Percentiles rank a stretch among this genome's conserved stretches.
Evolutionary conservation across 2,329 filamentous ascomycete species (phyloP).

Genomic region (Ceratocystis huliohia): DNA sequence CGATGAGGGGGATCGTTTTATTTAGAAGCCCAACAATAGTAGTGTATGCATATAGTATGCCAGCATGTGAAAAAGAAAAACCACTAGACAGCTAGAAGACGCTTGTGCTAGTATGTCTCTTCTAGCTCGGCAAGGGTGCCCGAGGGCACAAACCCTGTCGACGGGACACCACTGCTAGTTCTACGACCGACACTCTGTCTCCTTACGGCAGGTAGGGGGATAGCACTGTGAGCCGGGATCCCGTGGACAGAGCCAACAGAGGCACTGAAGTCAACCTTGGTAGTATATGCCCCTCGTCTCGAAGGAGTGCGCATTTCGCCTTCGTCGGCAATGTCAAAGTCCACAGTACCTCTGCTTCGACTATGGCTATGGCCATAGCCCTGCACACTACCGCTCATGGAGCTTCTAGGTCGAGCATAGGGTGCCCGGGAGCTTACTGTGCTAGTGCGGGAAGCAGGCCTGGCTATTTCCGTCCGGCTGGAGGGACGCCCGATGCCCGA

Average conservation of each 20-base stretch:
- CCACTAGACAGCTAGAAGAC: slow-evolving; percentile 16
- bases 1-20: too few species aligned
- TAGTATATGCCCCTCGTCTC: slow-evolving; percentile 41
- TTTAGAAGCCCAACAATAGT: too few species aligned
- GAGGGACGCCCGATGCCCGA: slow-evolving; percentile 39
- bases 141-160: slow-evolving; percentile 15
- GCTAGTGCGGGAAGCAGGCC: slow-evolving; percentile 54
- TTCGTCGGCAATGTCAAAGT: slow-evolving; percentile 34
- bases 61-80: slow-evolving; percentile 1
- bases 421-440: slow-evolving; percentile 47
- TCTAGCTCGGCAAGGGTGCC: slow-evolving; percentile 37
- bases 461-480: slow-evolving; percentile 43
- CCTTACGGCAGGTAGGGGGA: slow-evolving; percentile 33
- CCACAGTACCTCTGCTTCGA: slow-evolving; percentile 43
- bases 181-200: slow-evolving; percentile 26
- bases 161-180: slow-evolving; percentile 30
- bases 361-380: slow-evolving; percentile 30
- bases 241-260: slow-evolving; percentile 28
- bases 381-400: slow-evolving; percentile 51
- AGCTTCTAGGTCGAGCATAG: slow-evolving; percentile 53
- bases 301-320: slow-evolving; percentile 39
- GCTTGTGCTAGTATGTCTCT: slow-evolving; percentile 38
- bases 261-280: slow-evolving; percentile 31
- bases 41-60: too few species aligned
- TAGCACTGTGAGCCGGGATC: slow-evolving; percentile 31